Conservation (phyloP, 176 grass and related monocot species). For the Dendrocalamus sinicus region DNA sequence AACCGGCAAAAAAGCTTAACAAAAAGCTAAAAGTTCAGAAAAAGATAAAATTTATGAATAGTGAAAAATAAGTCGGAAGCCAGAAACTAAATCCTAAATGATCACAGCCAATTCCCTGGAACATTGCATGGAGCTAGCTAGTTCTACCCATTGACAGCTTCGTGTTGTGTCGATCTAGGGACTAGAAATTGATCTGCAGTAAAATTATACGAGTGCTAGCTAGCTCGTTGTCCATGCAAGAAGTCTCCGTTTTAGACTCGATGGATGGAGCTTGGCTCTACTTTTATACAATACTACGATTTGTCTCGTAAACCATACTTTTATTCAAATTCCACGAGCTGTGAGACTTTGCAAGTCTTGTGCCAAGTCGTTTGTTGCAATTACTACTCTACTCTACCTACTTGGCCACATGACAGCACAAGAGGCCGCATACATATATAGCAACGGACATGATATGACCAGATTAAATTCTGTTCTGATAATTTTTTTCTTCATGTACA, state of each 20-base stretch:
- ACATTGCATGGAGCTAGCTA: neutral
- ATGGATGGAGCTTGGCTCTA: neutral
- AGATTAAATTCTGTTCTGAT: slow-evolving; percentile 21
- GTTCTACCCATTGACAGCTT: neutral
- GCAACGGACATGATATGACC: neutral
- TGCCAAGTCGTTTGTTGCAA: slow-evolving; percentile 18
- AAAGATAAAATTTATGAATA: no score
- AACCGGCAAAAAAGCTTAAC: no score
- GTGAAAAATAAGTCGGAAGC: no score
- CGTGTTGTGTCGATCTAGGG: neutral
- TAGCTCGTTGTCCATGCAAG: neutral
- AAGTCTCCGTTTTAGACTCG: slow-evolving; percentile 4
- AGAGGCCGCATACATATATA: neutral
- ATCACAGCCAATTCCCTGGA: neutral
- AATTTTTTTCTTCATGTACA: neutral
- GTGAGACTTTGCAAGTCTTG: neutral
- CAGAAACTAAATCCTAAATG: no score
- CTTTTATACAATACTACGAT: neutral
- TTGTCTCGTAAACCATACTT: neutral
- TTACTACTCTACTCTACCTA: neutral
- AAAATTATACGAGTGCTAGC: neutral
- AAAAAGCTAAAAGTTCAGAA: no score
- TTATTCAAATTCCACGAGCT: neutral
- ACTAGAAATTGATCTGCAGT: neutral
- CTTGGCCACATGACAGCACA: neutral